Percentiles rank a stretch among this genome's conserved stretches.
Conservation (phyloP, 2,329 filamentous ascomycete species). For the Trichoderma atrobrunneum region DNA sequence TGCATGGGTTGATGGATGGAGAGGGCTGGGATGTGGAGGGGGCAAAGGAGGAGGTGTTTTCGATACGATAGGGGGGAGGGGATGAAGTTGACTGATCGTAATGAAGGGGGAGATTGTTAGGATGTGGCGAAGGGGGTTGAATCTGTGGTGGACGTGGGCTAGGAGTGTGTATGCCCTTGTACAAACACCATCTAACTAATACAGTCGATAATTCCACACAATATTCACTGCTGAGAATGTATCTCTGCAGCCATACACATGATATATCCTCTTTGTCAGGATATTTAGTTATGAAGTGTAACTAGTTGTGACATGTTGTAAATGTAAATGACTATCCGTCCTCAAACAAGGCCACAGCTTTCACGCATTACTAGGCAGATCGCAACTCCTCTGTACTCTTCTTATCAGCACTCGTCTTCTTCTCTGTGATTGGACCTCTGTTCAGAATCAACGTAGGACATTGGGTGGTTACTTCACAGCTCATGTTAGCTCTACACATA, state of each 20-base stretch:
- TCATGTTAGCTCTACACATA: not conserved
- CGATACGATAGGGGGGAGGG: conserved; percentile 21
- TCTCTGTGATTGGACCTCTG: not conserved
- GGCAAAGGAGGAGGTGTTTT: conserved; percentile 31
- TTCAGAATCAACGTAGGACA: not conserved
- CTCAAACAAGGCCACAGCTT: not conserved
- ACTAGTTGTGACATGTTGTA: not conserved
- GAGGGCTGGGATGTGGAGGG: conserved; percentile 29
- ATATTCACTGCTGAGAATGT: not conserved
- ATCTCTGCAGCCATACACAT: not conserved
- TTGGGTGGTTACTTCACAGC: not conserved
- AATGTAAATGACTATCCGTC: not conserved
- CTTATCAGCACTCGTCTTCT: not conserved
- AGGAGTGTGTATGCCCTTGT: not conserved
- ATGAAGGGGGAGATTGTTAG: not conserved
- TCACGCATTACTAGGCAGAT: not conserved
- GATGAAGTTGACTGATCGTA: not conserved
- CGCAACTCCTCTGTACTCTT: not conserved
- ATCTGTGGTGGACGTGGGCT: not conserved
- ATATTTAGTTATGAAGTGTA: not conserved
- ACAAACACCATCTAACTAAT: not conserved
- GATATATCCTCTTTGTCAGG: not conserved
- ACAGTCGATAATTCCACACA: not conserved
- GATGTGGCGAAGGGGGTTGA: not conserved
- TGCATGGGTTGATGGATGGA: conserved; percentile 38